phyloP scores from a whole-genome alignment of 345 rosid species.

The Brassica napus region DNA sequence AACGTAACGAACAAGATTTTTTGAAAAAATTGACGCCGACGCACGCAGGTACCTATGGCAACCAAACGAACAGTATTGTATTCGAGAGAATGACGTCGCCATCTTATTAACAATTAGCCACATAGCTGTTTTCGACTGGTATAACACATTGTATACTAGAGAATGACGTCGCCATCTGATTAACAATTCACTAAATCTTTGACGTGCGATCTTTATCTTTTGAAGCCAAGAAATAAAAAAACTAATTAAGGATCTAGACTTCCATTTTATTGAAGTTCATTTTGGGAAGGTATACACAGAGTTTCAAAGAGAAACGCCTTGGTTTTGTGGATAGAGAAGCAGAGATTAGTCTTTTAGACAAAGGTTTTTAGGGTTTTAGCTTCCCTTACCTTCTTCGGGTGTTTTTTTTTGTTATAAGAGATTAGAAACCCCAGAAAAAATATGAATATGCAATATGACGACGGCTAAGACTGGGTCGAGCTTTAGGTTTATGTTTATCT shows the following conservation, averaged over 20 bases:
- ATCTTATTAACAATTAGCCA: neutral
- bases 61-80: neutral
- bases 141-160: neutral
- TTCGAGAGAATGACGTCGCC: neutral
- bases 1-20: too few relatives aligned
- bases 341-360: neutral
- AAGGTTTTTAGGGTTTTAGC: too few relatives aligned
- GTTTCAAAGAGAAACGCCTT: neutral
- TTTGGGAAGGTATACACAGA: neutral
- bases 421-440: conserved; percentile 22
- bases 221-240: neutral
- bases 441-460: neutral
- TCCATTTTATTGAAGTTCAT: neutral
- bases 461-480: conserved; percentile 15
- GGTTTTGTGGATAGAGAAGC: neutral
- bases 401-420: neutral
- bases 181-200: neutral
- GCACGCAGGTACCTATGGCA: too few relatives aligned
- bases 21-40: too few relatives aligned
- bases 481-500: conserved; percentile 3
- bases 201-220: neutral
- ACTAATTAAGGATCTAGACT: neutral
- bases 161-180: neutral
- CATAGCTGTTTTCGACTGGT: neutral
- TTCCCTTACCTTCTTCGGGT: neutral